A percentile compares a stretch with the other conserved stretches of the same genome.
These are phyloP conservation scores for Albugo laibachii DNA, from an alignment of 352 stramenopile species.

Conservation along the genomic window DNA sequence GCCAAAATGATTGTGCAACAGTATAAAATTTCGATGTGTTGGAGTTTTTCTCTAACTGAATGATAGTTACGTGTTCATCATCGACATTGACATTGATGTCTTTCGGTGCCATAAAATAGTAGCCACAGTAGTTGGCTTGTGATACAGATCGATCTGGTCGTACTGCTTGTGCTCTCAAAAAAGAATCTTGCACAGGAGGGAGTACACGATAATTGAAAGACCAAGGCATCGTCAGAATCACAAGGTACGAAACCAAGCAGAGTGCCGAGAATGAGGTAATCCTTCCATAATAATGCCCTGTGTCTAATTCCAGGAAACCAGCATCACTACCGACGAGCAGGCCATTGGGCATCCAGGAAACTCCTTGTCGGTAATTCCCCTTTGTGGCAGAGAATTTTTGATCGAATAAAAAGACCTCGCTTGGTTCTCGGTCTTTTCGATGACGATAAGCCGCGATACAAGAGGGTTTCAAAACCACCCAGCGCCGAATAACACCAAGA, in stretches of 20 bases:
- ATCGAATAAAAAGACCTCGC: conserved; percentile 75
- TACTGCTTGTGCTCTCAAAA: conserved; percentile 7
- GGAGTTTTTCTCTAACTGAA: conserved; percentile 21
- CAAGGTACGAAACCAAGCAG: conserved; percentile 35
- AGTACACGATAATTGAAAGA: conserved; percentile 10
- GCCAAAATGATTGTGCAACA: too few species aligned
- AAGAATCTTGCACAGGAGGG: background rate
- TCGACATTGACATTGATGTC: conserved; percentile 26
- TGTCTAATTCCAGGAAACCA: conserved; percentile 72
- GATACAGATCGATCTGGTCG: conserved; percentile 1
- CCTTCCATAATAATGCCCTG: conserved; percentile 70
- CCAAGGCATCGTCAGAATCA: conserved; percentile 28
- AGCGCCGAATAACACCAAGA: conserved; percentile 65
- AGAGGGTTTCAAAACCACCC: conserved; percentile 72
- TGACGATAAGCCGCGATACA: conserved; percentile 67
- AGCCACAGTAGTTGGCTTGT: conserved; percentile 38
- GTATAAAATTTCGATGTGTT: conserved; percentile 17
- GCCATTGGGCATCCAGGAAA: conserved; percentile 77
- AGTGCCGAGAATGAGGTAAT: conserved; percentile 42
- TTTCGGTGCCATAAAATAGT: conserved; percentile 39
- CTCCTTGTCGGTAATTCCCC: conserved; percentile 61
- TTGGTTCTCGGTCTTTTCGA: conserved; percentile 52
- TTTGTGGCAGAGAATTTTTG: conserved; percentile 59
- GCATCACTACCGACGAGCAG: conserved; percentile 59
- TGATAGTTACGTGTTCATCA: conserved; percentile 10